A percentile compares a stretch with the other conserved stretches of the same genome.
These are phyloP conservation scores for Orbilia brochopaga DNA, from an alignment of 2,329 filamentous ascomycete species.

Conservation along the genomic window DNA sequence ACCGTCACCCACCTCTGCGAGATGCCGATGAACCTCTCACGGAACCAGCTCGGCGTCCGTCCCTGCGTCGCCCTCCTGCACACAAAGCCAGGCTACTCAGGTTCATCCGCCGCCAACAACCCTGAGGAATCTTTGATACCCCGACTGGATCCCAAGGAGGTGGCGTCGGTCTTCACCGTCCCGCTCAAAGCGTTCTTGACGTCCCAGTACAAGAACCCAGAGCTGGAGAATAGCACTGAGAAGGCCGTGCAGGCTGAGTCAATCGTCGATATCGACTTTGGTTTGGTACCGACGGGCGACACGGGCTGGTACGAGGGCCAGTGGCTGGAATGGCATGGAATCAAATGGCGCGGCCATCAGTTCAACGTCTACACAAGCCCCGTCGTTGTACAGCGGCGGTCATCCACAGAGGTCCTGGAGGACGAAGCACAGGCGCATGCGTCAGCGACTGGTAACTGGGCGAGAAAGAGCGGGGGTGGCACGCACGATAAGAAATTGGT, in stretches of 20 bases:
- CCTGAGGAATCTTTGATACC: constrained; percentile 75
- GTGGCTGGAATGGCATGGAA: constrained; percentile 80
- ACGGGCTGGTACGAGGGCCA: constrained; percentile 80
- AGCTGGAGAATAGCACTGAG: constrained; percentile 54
- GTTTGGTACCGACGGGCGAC: constrained; percentile 57
- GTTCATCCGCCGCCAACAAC: constrained; percentile 29
- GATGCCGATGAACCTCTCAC: constrained; percentile 76
- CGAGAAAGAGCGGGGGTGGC: constrained; percentile 59
- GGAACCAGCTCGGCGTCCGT: constrained; percentile 74
- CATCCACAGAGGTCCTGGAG: constrained; percentile 25
- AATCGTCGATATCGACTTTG: constrained; percentile 57
- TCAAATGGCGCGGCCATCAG: constrained; percentile 66
- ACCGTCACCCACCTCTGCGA: constrained; percentile 85
- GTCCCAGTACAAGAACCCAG: constrained; percentile 64
- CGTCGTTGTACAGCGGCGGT: constrained; percentile 42
- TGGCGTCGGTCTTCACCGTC: constrained; percentile 90
- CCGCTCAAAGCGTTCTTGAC: constrained; percentile 83
- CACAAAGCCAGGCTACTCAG: constrained; percentile 35
- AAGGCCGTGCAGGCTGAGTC: constrained; percentile 53
- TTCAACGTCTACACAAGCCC: constrained; percentile 46
- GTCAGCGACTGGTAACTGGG: constrained; percentile 59
- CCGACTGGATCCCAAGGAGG: constrained; percentile 82
- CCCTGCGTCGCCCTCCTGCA: constrained; percentile 78
- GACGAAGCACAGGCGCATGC: constrained; percentile 50
- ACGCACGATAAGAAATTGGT: constrained; percentile 45